Base-by-base conservation (phyloP, 768 basidiomycete genomes). In the Tephrocybe sp. region DNA sequence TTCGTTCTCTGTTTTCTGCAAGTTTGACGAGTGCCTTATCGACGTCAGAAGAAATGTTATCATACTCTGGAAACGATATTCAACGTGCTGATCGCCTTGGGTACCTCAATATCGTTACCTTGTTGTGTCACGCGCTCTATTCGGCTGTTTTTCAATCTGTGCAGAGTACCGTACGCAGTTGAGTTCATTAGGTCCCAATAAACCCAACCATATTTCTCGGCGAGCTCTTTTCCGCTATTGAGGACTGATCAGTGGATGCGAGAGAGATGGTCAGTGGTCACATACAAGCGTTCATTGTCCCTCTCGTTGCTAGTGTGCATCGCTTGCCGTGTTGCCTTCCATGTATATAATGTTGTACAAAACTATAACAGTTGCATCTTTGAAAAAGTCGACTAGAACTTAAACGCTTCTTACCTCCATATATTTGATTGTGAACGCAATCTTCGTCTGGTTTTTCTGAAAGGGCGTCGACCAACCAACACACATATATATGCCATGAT, bases 121-220 rank as follows among this genome's bases (percentile, higher is more conserved):
- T 32, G 4, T 11, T 54, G 36, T 1, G 47, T 55, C 13, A 84
- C 59, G 1, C 27, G 6, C 50, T 84, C 78, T 2, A 79, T 39
- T 12, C 71, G 56, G 4, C 52, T 64, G 21, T 51, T 70, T 60
- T 75, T 78, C 30, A 62, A 56, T 1, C 66, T 54, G 44, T 69
- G 65, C 18, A 82, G 60, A 5, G 58, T 35, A 2, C 71, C 69
- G 57, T 73, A 84, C 2, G 70, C 51, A 2, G 66, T 67, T 3
- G 68, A 64, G 11, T 65, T 64, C 27, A 76, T 26, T 19, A 86
- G 61, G 52, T 82, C 74, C 21, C 52, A 55, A 12, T 64, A 56
- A 1, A 67, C 50, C 71, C 78, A 83, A 5, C 79, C 80, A 52
- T 75, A 58, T 3, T 38, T n/a, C 0, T 37, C 11, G 0, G 78